Evolutionary conservation across 148 eudicot species (phyloP), one percentile per base, ranked within the genome.

Genomic region (Beta vulgaris): DNA sequence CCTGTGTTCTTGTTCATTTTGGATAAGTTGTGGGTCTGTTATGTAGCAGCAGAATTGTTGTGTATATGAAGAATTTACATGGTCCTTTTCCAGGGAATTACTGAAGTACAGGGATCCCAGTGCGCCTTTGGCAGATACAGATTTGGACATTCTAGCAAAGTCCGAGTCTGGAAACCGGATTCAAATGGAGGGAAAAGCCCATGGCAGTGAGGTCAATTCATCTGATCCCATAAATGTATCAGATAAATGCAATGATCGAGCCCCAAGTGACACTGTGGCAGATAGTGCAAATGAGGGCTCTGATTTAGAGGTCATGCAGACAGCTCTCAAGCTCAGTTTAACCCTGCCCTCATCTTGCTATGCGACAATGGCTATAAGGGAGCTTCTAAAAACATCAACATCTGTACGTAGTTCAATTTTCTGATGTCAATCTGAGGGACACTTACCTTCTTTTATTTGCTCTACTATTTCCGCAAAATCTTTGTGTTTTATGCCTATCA

Each of bases 351-450:
- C 98, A 76, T 94, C 98, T 72, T 85, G 96, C 85, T 94, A 94
- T 77, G 98, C 97, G n/a, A 94, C 98, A 21, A 91, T 94, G 96
- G 98, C 97, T 68, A 86, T 94, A 73, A 91, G 98, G 88, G 98
- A 94, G 85, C 93, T 94, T 76, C 96, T 94, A 69, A 94, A 94
- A 80, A 88, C 96, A 57, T 94, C 98, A 55, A 91, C 98, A 76
- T 94, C 97, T 25, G 98, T 93, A 87, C 9, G 97, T 73, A 39
- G 60, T 62, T 31, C 28, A 26, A 25, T 31, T 60, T 34, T 29
- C 7, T 6, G 61, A 9, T 66, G 29, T 48, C 16, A 31, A 57
- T 51, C 26, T 42, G 36, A 12, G 13, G 21, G 11, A 48, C 34
- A 26, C 19, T 68, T 68, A 7, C 62, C 59, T 53, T 42, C n/a